phyloP scores from a whole-genome alignment of 129 eudicot genomes.

The Pulicaria dysenterica region DNA sequence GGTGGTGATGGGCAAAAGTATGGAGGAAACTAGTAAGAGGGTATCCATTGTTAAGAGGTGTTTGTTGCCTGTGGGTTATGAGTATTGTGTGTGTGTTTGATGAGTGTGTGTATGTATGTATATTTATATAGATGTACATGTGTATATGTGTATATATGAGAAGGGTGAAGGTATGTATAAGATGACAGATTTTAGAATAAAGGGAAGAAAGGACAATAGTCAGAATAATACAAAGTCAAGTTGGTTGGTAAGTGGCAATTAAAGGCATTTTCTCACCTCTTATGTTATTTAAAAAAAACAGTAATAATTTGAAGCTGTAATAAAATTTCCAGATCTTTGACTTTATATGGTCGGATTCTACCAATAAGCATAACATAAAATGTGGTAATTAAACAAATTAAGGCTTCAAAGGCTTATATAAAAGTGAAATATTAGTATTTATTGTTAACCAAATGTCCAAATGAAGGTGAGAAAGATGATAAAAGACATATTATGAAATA shows the following conservation, averaged over 20 bases:
- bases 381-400: no score
- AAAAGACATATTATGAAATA: no score
- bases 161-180: neutral
- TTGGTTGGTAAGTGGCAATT: neutral
- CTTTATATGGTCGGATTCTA: no score
- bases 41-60: slow-evolving; percentile 33
- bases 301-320: no score
- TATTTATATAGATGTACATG: slow-evolving; percentile 6
- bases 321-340: no score
- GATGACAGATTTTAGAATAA: slow-evolving; percentile 32
- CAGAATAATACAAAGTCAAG: slow-evolving; percentile 28
- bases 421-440: no score
- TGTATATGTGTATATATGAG: slow-evolving; percentile 1
- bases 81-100: slow-evolving; percentile 1
- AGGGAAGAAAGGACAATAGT: slow-evolving; percentile 24
- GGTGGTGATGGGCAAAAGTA: slow-evolving; percentile 25
- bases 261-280: no score
- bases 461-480: no score
- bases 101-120: neutral
- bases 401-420: no score
- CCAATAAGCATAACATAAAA: no score
- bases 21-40: slow-evolving; percentile 34
- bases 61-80: slow-evolving; percentile 3
- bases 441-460: no score
- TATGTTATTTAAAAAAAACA: no score